These are phyloP conservation scores for Epicoccum nigrum DNA, from an alignment of 2,329 filamentous ascomycete species.

Conservation along the genomic window DNA sequence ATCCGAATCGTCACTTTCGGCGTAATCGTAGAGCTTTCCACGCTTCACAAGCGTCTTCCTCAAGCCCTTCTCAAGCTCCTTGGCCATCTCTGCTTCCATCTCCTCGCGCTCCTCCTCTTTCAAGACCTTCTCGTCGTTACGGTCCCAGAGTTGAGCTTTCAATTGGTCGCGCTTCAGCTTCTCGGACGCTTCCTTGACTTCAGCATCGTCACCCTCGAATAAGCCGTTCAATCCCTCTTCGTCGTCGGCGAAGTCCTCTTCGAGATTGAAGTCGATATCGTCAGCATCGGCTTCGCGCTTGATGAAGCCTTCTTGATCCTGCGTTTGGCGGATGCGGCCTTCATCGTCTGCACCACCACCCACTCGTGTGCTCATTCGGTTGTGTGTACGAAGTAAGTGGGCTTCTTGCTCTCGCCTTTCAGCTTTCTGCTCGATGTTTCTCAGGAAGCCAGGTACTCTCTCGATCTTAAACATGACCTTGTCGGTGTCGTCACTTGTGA, in stretches of 20 bases:
- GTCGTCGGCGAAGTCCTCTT: slow-evolving; percentile 80
- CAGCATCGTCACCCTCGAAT: slow-evolving; percentile 55
- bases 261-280: slow-evolving; percentile 69
- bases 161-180: slow-evolving; percentile 78
- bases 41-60: slow-evolving; percentile 82
- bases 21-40: slow-evolving; percentile 86
- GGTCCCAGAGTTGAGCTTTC: slow-evolving; percentile 85
- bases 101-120: slow-evolving; percentile 71
- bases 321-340: slow-evolving; percentile 36
- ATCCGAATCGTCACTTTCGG: slow-evolving; percentile 69
- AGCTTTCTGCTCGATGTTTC: slow-evolving; percentile 48
- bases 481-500: slow-evolving; percentile 85
- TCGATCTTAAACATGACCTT: slow-evolving; percentile 79
- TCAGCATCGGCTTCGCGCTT: slow-evolving; percentile 64
- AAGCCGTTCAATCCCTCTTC: slow-evolving; percentile 65
- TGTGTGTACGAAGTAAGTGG: slow-evolving; percentile 20
- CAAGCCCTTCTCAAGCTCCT: slow-evolving; percentile 75
- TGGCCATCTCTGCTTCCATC: slow-evolving; percentile 71
- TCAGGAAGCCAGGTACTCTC: slow-evolving; percentile 78
- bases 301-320: slow-evolving; percentile 51
- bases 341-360: slow-evolving; percentile 49
- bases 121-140: slow-evolving; percentile 60
- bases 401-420: slow-evolving; percentile 57
- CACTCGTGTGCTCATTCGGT: slow-evolving; percentile 38
- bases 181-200: slow-evolving; percentile 67